These are phyloP conservation scores for Hortiboletus flavorubellus DNA, from an alignment of 768 basidiomycete genomes.

Conservation along the genomic window DNA sequence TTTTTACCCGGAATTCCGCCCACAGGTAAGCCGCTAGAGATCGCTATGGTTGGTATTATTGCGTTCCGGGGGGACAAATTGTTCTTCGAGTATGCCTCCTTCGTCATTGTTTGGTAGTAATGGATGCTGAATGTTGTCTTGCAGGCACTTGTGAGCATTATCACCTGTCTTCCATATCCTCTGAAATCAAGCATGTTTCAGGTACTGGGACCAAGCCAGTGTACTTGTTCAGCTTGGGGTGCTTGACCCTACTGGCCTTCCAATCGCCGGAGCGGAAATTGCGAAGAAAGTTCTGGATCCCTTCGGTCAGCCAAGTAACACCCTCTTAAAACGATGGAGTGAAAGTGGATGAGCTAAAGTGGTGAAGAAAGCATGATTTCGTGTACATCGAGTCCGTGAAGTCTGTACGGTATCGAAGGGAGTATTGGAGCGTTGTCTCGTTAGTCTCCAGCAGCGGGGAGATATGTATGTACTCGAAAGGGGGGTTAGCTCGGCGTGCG, in stretches of 20 bases:
- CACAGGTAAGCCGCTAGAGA: conserved; percentile 37
- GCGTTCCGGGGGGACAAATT: conserved; percentile 50
- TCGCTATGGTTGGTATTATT: conserved; percentile 44
- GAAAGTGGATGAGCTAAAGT: conserved; percentile 24
- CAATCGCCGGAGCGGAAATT: conserved; percentile 40
- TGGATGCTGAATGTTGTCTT: neutral
- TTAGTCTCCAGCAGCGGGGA: no score
- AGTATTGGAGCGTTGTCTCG: neutral
- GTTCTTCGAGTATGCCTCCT: conserved; percentile 38
- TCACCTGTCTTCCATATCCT: neutral
- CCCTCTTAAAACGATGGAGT: conserved; percentile 35
- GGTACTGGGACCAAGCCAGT: conserved; percentile 52
- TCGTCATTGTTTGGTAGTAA: neutral
- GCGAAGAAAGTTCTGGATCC: conserved; percentile 41
- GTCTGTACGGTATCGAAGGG: neutral
- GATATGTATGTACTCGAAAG: no score
- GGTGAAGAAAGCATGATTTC: neutral
- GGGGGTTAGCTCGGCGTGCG: no score
- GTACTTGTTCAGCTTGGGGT: conserved; percentile 42
- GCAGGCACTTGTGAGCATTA: conserved; percentile 20
- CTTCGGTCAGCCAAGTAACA: conserved; percentile 39
- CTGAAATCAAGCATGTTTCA: conserved; percentile 12
- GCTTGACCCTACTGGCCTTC: conserved; percentile 30
- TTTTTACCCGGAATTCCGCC: conserved; percentile 36
- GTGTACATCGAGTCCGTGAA: neutral